Evolutionary conservation across 345 rosid species (phyloP).

Genomic region (Gossypium stocksii): DNA sequence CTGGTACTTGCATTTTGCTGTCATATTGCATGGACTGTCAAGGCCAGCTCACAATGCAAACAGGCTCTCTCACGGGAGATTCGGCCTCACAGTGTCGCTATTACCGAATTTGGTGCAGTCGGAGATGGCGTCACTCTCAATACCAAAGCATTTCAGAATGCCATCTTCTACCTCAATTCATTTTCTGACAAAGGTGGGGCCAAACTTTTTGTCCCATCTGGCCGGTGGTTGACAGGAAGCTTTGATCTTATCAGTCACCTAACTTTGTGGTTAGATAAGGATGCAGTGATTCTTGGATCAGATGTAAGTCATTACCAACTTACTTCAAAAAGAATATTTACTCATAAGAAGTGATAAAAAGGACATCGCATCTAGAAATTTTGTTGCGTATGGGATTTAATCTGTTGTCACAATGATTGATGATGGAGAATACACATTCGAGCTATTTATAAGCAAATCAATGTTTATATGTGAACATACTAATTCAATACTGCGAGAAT

Average conservation of each 20-base stretch:
- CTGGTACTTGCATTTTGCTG: constrained; percentile 51
- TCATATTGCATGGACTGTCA: constrained; percentile 43
- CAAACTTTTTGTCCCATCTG: constrained; percentile 92
- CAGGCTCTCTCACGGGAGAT: constrained; percentile 31
- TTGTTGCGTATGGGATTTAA: not conserved
- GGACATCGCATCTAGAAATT: not conserved
- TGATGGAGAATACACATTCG: not conserved
- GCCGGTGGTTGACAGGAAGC: constrained; percentile 97
- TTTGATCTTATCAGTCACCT: constrained; percentile 94
- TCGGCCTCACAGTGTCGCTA: constrained; percentile 91
- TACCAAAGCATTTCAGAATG: constrained; percentile 98
- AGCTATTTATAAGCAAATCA: constrained; percentile 4
- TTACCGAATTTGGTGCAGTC: constrained; percentile 97
- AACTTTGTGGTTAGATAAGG: constrained; percentile 82
- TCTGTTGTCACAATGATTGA: not conserved
- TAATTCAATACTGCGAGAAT: constrained; percentile 7
- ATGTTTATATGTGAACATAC: constrained; percentile 10
- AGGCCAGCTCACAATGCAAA: constrained; percentile 53
- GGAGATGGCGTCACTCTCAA: constrained; percentile 95
- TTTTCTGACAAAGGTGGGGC: constrained; percentile 98
- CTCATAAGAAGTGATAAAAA: not conserved
- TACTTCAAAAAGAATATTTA: not conserved
- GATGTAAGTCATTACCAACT: constrained; percentile 39
- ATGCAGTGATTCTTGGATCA: constrained; percentile 92
- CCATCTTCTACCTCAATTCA: constrained; percentile 93